A percentile compares a stretch with the other conserved stretches of the same genome.
phyloP scores from a whole-genome alignment of 208 protist genomes.

The Hexamita inflata region DNA sequence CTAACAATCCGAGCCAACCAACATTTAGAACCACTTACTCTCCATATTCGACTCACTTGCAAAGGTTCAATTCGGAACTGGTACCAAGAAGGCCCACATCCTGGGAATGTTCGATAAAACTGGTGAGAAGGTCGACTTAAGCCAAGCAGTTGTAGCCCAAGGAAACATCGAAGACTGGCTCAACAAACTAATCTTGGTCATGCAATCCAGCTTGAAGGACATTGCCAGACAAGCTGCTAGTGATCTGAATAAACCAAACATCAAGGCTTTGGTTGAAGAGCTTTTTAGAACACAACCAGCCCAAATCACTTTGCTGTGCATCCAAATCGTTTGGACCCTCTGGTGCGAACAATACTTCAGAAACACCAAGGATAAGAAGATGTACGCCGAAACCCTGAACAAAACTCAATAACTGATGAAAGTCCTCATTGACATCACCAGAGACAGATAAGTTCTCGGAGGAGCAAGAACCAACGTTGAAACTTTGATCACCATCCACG shows the following conservation, averaged over 20 bases:
- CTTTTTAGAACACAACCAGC: constrained; percentile 76
- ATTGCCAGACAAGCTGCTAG: constrained; percentile 46
- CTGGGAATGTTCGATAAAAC: constrained; percentile 47
- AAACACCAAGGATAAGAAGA: constrained; percentile 42
- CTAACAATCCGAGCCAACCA: constrained; percentile 72
- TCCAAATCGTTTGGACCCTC: constrained; percentile 82
- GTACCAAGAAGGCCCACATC: constrained; percentile 47
- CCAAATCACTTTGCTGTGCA: constrained; percentile 73
- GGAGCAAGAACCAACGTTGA: constrained; percentile 55
- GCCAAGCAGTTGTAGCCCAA: constrained; percentile 63
- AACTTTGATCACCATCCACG: constrained; percentile 61
- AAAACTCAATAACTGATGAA: constrained; percentile 34
- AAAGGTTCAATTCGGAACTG: constrained; percentile 62
- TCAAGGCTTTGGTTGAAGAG: constrained; percentile 51
- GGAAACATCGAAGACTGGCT: constrained; percentile 80
- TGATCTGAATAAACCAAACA: constrained; percentile 65
- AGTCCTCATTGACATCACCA: constrained; percentile 30
- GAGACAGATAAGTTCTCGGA: not conserved
- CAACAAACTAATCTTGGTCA: constrained; percentile 64
- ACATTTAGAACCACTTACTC: constrained; percentile 80
- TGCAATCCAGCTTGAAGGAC: constrained; percentile 65
- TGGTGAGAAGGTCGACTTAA: constrained; percentile 65
- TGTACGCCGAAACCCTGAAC: constrained; percentile 39
- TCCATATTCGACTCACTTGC: constrained; percentile 58
- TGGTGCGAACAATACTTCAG: constrained; percentile 70